Evolutionary conservation across 2,329 filamentous ascomycete species (phyloP), one percentile per base, ranked within the genome.

Genomic region (Drechslerella dactyloides): DNA sequence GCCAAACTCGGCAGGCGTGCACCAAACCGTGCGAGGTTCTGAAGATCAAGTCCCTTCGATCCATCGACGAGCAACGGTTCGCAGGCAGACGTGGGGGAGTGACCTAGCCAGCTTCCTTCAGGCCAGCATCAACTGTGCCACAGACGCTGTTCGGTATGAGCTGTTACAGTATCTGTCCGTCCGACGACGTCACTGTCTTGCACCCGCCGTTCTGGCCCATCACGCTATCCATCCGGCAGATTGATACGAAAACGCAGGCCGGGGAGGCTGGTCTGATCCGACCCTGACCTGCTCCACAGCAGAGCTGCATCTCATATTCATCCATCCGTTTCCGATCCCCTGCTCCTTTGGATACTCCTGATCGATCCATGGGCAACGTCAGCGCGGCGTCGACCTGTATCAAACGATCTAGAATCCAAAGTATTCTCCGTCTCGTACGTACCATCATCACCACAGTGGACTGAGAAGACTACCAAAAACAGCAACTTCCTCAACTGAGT

Each of bases 111-210:
- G 27, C 27, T 33, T 33, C 4, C 27, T 33, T 33, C 40, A 44
- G 13, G 40, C 15, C 11, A 13, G 40, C 4, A 6, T 17, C 13
- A 13, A 6, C 13, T 44, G 40, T 44, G 13, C 37, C n/a, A 17
- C 37, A 3, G n/a, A 3, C 5, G 13, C 5, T 15, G 15, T 42
- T 13, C 37, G n/a, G n/a, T 15, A 42, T 15, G 11, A 13, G 15
- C 11, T 17, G n/a, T 42, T 4, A 42, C 5, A 48, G 8, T 33
- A 60, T 46, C 53, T 17, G 54, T 61, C 68, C 68, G 60, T 59
- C 17, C 13, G 44, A 35, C 68, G 54, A 72, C 68, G 68, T 72
- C 68, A 72, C 60, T 35, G 44, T 54, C 65, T 44, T 30, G 17
- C 46, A 21, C 21, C 15, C 23, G 6, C 37, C 2, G 15, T 2